These are phyloP conservation scores for Alternaria ethzedia DNA, from an alignment of 2,329 filamentous ascomycete species.

Conservation along the genomic window DNA sequence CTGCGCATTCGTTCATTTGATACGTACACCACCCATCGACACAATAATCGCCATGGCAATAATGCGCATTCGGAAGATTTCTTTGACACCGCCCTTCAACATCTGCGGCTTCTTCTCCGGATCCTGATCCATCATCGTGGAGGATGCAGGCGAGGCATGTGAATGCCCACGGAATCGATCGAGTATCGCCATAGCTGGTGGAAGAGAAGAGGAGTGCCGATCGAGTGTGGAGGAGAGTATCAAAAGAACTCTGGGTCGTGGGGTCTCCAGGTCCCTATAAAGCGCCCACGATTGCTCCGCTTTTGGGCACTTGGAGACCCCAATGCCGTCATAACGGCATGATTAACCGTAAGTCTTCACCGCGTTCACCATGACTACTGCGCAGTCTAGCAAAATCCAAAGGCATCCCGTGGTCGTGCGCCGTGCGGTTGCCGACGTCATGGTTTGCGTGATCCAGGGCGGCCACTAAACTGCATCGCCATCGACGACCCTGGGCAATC, in stretches of 20 bases:
- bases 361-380: not conserved
- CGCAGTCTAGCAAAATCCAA: not conserved
- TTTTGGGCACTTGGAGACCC: not conserved
- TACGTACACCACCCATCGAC: constrained; percentile 45
- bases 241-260: not conserved
- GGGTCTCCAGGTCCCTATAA: constrained; percentile 7
- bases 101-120: constrained; percentile 39
- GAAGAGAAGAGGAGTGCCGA: not conserved
- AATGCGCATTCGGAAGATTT: constrained; percentile 42
- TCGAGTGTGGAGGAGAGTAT: not conserved
- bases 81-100: constrained; percentile 25
- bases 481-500: not conserved
- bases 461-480: not conserved
- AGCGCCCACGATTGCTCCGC: constrained; percentile 4
- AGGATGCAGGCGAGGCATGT: constrained; percentile 28
- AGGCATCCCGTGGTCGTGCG: not conserved
- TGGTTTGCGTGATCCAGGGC: not conserved
- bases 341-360: not conserved
- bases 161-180: constrained; percentile 21
- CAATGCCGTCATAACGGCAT: constrained; percentile 12
- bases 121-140: constrained; percentile 26
- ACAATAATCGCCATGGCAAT: constrained; percentile 43
- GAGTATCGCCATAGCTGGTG: constrained; percentile 29
- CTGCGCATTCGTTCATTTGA: not conserved
- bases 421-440: constrained; percentile 5